Conservation (phyloP, 192 early-diverging fungal species). For the Gigaspora rosea region DNA sequence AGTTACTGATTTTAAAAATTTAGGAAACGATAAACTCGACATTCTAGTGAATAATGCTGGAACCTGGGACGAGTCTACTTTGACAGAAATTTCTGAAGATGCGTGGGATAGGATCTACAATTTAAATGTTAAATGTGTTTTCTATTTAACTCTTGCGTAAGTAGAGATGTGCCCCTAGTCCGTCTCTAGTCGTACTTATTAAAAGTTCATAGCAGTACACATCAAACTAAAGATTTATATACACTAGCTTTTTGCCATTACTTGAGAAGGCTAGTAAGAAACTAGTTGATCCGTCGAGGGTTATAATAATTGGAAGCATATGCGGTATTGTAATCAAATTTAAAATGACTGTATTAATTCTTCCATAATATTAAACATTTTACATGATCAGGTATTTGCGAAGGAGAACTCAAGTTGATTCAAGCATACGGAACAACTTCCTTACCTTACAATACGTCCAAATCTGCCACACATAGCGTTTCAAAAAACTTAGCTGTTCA, state of each 20-base stretch:
- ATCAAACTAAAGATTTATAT: neutral
- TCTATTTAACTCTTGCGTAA: constrained; percentile 21
- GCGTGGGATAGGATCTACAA: neutral
- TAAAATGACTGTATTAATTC: neutral
- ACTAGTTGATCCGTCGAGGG: constrained; percentile 58
- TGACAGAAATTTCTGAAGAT: neutral
- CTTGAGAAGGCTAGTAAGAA: constrained; percentile 56
- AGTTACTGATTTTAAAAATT: constrained; percentile 43
- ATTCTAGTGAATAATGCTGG: constrained; percentile 89
- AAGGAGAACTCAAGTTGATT: constrained; percentile 23
- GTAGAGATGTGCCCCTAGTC: neutral
- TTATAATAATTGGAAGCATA: constrained; percentile 85
- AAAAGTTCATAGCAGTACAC: neutral
- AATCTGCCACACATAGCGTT: constrained; percentile 75
- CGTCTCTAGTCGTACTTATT: neutral
- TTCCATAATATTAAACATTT: neutral
- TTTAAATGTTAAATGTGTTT: constrained; percentile 21
- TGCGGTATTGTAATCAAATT: constrained; percentile 40
- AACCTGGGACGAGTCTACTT: constrained; percentile 34
- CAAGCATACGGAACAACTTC: constrained; percentile 38
- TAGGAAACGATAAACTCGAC: constrained; percentile 62
- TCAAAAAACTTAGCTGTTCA: constrained; percentile 65
- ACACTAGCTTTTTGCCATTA: constrained; percentile 58
- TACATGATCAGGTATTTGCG: neutral
- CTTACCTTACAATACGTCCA: constrained; percentile 74